phyloP scores from a whole-genome alignment of 129 eudicot species.

The Lactuca sativa region DNA sequence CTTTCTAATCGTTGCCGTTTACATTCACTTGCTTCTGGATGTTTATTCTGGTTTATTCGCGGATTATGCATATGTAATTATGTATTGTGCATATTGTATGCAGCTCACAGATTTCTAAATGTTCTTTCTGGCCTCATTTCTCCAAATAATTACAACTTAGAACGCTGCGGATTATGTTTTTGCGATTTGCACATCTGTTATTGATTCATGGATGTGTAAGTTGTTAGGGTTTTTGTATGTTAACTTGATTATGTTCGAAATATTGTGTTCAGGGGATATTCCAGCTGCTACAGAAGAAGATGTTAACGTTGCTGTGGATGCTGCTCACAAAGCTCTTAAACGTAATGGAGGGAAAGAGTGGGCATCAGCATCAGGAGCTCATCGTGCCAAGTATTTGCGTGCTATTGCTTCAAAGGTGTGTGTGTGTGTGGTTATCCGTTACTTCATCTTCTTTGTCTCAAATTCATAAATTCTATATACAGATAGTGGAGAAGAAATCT shows the following conservation, averaged over 20 bases:
- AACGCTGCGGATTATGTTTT: too few relatives aligned
- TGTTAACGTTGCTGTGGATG: conserved; percentile 67
- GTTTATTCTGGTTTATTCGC: background rate
- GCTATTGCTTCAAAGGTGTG: conserved; percentile 88
- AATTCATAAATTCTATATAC: conserved; percentile 14
- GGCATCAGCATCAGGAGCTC: conserved; percentile 77
- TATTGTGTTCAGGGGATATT: conserved; percentile 52
- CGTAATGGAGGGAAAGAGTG: conserved; percentile 67
- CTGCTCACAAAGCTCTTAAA: conserved; percentile 54
- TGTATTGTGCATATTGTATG: background rate
- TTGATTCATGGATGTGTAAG: background rate
- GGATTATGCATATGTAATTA: background rate
- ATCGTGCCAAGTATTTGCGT: conserved; percentile 84
- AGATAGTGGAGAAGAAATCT: conserved; percentile 64
- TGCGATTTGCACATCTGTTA: background rate
- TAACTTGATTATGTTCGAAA: background rate
- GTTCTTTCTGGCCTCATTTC: background rate
- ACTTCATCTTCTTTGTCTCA: background rate
- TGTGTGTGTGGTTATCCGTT: background rate
- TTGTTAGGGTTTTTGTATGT: conserved; percentile 11
- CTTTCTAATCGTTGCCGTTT: background rate
- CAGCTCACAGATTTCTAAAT: background rate
- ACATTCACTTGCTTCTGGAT: background rate
- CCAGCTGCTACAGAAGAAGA: conserved; percentile 78
- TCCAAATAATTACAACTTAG: too few relatives aligned